Evolutionary conservation across 1,284 basidiomycete genomes (phyloP).

Genomic region (Ustilago crameri): DNA sequence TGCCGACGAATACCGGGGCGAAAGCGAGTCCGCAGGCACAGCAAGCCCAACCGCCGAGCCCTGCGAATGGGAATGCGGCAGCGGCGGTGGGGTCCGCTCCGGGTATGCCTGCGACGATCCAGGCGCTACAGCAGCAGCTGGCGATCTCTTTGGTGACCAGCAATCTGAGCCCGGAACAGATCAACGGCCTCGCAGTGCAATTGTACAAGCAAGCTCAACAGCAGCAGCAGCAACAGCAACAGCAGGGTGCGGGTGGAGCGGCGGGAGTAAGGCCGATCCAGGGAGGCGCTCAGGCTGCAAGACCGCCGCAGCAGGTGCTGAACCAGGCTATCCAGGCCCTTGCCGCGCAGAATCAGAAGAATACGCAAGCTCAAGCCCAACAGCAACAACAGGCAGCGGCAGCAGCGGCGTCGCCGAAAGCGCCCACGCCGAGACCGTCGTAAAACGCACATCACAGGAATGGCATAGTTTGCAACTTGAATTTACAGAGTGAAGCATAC

Average conservation of each 20-base stretch:
- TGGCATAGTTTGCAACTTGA: not conserved
- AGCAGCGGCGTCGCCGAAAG: conserved; percentile 4
- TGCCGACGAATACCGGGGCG: conserved; percentile 2
- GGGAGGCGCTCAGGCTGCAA: not conserved
- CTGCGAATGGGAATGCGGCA: not conserved
- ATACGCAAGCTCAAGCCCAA: conserved; percentile 9
- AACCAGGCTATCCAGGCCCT: conserved; percentile 47
- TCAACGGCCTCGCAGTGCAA: conserved; percentile 58
- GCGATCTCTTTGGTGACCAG: conserved; percentile 53
- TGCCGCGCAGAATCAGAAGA: conserved; percentile 40
- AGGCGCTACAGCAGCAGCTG: conserved; percentile 60
- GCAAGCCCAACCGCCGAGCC: conserved; percentile 8
- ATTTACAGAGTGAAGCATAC: no score
- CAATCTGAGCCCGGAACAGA: conserved; percentile 58
- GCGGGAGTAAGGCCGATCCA: not conserved
- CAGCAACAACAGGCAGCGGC: conserved; percentile 1
- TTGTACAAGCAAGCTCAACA: conserved; percentile 61
- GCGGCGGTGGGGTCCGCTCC: no score
- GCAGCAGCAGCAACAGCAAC: conserved; percentile 17
- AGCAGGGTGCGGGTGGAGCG: conserved; percentile 8
- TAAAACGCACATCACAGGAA: not conserved
- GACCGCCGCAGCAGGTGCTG: conserved; percentile 36
- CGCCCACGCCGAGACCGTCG: conserved; percentile 2
- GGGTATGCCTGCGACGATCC: conserved; percentile 56
- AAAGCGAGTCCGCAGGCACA: conserved; percentile 1